Percentiles rank a stretch among this genome's conserved stretches.
These are phyloP conservation scores for Coniella lustricola DNA, from an alignment of 2,329 filamentous ascomycete genomes.

Conservation along the genomic window DNA sequence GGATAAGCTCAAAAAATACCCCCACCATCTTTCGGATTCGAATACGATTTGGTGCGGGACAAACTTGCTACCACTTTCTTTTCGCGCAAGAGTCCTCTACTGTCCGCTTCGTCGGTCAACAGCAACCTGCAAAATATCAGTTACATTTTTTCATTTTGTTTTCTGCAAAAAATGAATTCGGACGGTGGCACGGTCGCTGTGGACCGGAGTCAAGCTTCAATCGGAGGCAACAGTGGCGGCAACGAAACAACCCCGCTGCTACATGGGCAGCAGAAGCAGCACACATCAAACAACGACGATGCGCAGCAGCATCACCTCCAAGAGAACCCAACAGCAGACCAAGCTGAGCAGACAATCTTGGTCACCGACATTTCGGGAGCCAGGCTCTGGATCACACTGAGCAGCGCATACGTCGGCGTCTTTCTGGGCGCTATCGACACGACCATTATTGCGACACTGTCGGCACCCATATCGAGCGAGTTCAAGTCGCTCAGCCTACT, in stretches of 20 bases:
- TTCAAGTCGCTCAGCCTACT: constrained; percentile 76
- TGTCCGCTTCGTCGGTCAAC: background rate
- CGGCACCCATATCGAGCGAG: constrained; percentile 73
- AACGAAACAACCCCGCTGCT: constrained; percentile 17
- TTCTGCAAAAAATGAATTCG: constrained; percentile 3
- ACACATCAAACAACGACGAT: background rate
- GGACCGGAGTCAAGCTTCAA: constrained; percentile 9
- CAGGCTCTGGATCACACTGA: constrained; percentile 47
- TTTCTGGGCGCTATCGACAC: constrained; percentile 63
- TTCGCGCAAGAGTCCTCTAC: no score
- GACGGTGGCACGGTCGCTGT: constrained; percentile 3
- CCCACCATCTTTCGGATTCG: background rate
- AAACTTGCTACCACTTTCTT: no score
- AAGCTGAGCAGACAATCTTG: constrained; percentile 39
- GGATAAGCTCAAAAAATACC: background rate
- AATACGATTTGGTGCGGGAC: background rate
- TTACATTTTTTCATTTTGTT: no score
- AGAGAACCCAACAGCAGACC: constrained; percentile 23
- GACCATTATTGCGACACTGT: constrained; percentile 80
- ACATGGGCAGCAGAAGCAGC: constrained; percentile 1
- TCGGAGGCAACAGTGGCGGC: background rate
- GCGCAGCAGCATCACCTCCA: constrained; percentile 1
- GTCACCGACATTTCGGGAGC: constrained; percentile 40
- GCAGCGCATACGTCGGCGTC: constrained; percentile 51
- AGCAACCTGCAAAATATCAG: no score